Percentiles rank a stretch among this genome's conserved stretches.
These are phyloP conservation scores for Aspergillus sp. DNA, from an alignment of 2,329 filamentous ascomycete genomes.

Conservation along the genomic window DNA sequence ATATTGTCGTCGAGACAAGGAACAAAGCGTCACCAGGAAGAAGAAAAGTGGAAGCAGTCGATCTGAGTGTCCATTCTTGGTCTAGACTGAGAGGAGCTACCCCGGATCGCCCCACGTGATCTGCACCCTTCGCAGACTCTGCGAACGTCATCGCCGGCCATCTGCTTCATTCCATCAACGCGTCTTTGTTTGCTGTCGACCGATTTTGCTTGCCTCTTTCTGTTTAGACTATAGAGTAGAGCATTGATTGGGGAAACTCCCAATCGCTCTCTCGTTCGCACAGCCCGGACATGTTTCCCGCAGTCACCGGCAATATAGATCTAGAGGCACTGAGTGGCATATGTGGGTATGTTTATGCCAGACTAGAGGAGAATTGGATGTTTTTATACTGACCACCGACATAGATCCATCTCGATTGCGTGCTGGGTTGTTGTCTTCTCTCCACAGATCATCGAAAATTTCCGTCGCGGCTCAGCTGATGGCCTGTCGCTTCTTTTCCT, in stretches of 20 bases:
- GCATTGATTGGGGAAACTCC: neutral
- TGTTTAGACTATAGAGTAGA: neutral
- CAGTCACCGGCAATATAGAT: constrained; percentile 63
- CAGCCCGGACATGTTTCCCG: constrained; percentile 38
- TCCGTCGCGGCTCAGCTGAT: constrained; percentile 79
- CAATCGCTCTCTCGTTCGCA: constrained; percentile 11
- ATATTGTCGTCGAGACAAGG: too few species aligned
- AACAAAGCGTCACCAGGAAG: too few species aligned
- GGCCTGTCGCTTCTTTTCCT: constrained; percentile 90
- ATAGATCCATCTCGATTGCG: constrained; percentile 88
- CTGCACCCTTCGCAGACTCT: constrained; percentile 7
- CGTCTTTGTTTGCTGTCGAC: neutral
- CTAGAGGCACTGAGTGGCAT: constrained; percentile 91
- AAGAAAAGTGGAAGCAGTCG: neutral
- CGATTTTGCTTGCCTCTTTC: neutral
- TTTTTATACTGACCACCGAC: constrained; percentile 8
- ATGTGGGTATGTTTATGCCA: constrained; percentile 63
- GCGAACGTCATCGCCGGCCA: constrained; percentile 11
- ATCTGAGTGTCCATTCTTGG: neutral
- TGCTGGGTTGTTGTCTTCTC: constrained; percentile 99
- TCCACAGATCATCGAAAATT: constrained; percentile 95
- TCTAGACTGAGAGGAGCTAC: neutral
- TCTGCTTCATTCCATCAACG: neutral
- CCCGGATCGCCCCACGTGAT: constrained; percentile 15
- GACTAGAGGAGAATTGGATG: neutral